Conservation (phyloP, 1,284 basidiomycete species). For the Meripilus lineatus region DNA sequence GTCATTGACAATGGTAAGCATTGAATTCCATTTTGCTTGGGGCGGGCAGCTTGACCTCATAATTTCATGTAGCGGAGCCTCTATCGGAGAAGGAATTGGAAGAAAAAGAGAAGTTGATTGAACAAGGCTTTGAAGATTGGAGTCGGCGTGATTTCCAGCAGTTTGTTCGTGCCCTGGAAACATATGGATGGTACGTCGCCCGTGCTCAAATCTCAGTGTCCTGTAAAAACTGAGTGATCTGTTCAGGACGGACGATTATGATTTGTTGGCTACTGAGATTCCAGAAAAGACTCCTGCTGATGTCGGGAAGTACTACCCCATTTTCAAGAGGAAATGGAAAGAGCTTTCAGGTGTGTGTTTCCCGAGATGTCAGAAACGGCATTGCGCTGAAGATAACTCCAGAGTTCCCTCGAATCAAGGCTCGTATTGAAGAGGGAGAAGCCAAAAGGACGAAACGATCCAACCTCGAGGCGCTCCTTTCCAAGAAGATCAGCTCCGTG, state of each 20-base stretch:
- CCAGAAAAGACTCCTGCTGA: constrained; percentile 83
- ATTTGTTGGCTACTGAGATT: constrained; percentile 81
- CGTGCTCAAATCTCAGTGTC: neutral
- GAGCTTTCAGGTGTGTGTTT: constrained; percentile 67
- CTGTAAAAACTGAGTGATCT: constrained; percentile 6
- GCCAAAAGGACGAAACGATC: constrained; percentile 85
- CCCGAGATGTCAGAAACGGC: neutral
- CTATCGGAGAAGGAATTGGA: constrained; percentile 82
- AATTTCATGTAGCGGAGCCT: constrained; percentile 60
- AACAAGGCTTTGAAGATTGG: constrained; percentile 86
- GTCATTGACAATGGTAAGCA: constrained; percentile 77
- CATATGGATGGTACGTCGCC: constrained; percentile 72
- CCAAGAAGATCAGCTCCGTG: constrained; percentile 79
- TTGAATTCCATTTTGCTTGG: too few relatives aligned
- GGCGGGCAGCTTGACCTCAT: too few relatives aligned
- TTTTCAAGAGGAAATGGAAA: constrained; percentile 90
- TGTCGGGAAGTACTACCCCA: constrained; percentile 76
- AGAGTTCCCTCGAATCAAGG: constrained; percentile 81
- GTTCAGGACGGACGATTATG: constrained; percentile 65
- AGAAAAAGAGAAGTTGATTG: constrained; percentile 76
- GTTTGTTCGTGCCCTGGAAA: constrained; percentile 83
- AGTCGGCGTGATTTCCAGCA: constrained; percentile 91
- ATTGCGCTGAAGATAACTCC: constrained; percentile 7
- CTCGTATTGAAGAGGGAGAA: constrained; percentile 79
- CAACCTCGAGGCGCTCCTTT: constrained; percentile 73